A percentile compares a stretch with the other conserved stretches of the same genome.
These are phyloP conservation scores for Lolium multiflorum DNA, from an alignment of 176 grass and related monocot genomes.

Conservation along the genomic window DNA sequence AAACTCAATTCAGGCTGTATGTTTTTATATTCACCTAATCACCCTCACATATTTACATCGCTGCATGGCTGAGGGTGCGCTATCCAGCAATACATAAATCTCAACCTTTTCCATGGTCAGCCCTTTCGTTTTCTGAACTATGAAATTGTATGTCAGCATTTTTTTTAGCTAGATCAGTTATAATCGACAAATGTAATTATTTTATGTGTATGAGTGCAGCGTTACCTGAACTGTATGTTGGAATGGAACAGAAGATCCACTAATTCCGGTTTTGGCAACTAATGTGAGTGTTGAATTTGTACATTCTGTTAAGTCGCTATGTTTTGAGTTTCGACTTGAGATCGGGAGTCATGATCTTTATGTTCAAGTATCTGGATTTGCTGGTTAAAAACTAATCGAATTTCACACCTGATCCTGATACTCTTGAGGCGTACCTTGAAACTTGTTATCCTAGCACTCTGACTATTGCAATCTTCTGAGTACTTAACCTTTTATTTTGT, in stretches of 20 bases:
- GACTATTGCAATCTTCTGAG: not conserved
- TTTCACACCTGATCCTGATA: not conserved
- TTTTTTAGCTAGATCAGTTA: slow-evolving; percentile 27
- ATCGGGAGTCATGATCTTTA: not conserved
- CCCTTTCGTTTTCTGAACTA: slow-evolving; percentile 14
- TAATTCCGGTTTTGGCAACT: not conserved
- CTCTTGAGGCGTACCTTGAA: not conserved
- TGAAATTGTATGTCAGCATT: not conserved
- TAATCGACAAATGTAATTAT: not conserved
- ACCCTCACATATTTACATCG: not conserved
- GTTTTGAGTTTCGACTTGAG: not conserved
- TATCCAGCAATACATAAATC: slow-evolving; percentile 20
- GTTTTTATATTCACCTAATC: not conserved
- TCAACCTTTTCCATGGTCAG: not conserved
- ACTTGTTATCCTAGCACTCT: not conserved
- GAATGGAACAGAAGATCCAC: not conserved
- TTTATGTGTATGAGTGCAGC: not conserved
- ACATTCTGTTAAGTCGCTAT: not conserved
- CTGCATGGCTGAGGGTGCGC: not conserved
- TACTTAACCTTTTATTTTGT: not conserved
- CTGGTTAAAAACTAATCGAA: not conserved
- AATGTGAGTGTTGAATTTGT: not conserved
- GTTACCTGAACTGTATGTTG: not conserved
- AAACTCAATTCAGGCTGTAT: not conserved
- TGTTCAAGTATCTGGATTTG: not conserved